These are phyloP conservation scores for Torulaspora globosa DNA, from an alignment of 1,139 yeast species.

Conservation along the genomic window DNA sequence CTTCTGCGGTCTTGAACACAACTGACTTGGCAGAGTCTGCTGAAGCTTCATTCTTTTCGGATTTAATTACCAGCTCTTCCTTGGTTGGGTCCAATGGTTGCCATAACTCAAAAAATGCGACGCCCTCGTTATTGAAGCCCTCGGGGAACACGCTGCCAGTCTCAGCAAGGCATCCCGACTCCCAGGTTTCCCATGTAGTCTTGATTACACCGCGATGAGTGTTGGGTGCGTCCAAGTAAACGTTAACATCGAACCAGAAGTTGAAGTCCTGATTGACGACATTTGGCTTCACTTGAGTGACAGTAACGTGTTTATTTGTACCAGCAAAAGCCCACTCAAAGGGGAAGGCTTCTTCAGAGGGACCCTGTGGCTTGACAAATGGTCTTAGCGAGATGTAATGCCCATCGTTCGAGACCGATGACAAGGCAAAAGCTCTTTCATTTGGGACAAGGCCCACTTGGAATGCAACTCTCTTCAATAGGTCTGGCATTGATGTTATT, in stretches of 20 bases:
- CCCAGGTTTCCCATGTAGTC: conserved; percentile 35
- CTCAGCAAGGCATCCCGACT: conserved; percentile 34
- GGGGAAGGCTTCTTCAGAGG: conserved; percentile 36
- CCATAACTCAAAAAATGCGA: conserved; percentile 36
- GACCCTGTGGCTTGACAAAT: conserved; percentile 26
- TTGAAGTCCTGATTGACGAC: conserved; percentile 28
- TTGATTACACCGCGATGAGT: conserved; percentile 31
- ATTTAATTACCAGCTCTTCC: conserved; percentile 22
- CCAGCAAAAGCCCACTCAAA: conserved; percentile 47
- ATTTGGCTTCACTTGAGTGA: conserved; percentile 20
- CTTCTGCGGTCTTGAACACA: conserved; percentile 38
- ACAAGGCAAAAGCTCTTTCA: conserved; percentile 34
- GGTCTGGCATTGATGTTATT: conserved; percentile 26
- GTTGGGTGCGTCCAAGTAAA: conserved; percentile 26
- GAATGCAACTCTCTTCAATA: conserved; percentile 33
- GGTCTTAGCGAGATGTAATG: conserved; percentile 39
- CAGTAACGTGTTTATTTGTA: conserved; percentile 22
- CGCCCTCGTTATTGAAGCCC: conserved; percentile 29
- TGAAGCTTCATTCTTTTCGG: conserved; percentile 7
- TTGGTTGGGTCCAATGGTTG: conserved; percentile 34
- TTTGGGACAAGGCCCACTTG: conserved; percentile 29
- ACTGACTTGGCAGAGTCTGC: conserved; percentile 30
- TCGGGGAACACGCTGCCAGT: conserved; percentile 33
- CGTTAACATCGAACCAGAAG: conserved; percentile 34
- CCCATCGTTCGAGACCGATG: conserved; percentile 34